Base-by-base conservation (phyloP, 108 stramenopile species). In the Skeletonema costatum region DNA sequence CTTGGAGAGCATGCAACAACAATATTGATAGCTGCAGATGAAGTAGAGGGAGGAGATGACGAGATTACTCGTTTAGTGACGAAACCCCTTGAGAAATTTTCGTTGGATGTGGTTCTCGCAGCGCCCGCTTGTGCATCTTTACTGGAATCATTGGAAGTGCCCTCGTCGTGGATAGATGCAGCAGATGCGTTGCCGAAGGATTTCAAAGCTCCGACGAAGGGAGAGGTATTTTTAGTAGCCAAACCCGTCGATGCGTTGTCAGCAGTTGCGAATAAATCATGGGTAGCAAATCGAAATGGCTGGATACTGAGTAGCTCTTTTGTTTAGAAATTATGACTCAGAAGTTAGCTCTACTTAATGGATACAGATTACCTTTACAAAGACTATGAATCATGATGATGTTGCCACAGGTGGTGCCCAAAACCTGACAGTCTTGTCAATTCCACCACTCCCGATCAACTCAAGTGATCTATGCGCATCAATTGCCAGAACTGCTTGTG, bases 401-500 rank as follows among this genome's bases (percentile, higher is more conserved):
- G 19, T 25, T 56, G 53, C 9, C n/a, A 25, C n/a, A 5, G 59
- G 19, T n/a, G 88, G 87, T 19, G 76, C 78, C 95, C 95, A 96
- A 76, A 96, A 96, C 7, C 81, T 77, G 0, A 96, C 95, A 8
- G 78, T 90, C 65, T 84, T 82, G 69, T 96, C 95, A 13, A 93
- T 96, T 14, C 92, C 95, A 2, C 95, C 93, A 73, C 87, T 89
- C 30, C 86, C 93, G 36, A 96, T 71, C 72, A 96, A 68, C 42
- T 94, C 92, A 70, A 82, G 44, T 13, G 78, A 78, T 60, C 90
- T 86, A 71, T 97, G 96, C 0, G 91, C 85, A 67, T 82, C 91
- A 30, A 97, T 86, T 13, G 92, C 95, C 65, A 96, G 68, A 13
- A 96, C 93, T 5, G 87, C 89, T 67, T 88, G 93, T 6, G 67